Evolutionary conservation across 306 rosid genomes (phyloP), one percentile per base, ranked within the genome.

Genomic region (Cercis canadensis): DNA sequence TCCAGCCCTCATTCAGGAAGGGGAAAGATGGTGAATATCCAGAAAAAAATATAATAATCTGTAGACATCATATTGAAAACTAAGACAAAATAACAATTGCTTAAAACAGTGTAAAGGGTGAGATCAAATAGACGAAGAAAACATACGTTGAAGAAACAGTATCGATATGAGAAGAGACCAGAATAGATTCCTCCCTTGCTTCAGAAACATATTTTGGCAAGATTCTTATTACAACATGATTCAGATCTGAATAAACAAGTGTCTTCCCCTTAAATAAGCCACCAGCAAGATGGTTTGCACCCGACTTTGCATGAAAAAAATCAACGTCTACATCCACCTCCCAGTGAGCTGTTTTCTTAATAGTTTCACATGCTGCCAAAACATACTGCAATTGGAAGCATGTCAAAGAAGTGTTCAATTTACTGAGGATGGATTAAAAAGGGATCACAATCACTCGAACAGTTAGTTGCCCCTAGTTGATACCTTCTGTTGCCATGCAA

Each of bases 291-390:
- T 69, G 79, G 78, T 86, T 89, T 50, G 87, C 91, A 69, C 98
- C 98, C 15, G 86, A 76, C 49, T 89, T 78, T 11, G 78, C 88
- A 75, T 76, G 87, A 71, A 91, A 94, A 76, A 82, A 57, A 39
- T 94, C 97, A 84, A 94, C 99, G 77, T 94, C 88, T n/a, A 94
- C 96, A 43, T 86, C 95, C 16, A 89, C 99, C 79, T 91, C 99
- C 99, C 97, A 94, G 56, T 87, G 96, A 66, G 97, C 96, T 47
- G 89, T 84, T 70, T 87, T 85, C 87, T 86, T 81, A 39, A 94
- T 86, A 57, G 78, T 84, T 69, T 94, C 76, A 19, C 88, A 81
- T 67, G 86, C 89, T 49, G 54, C 49, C 80, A 89, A 81, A 61
- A 94, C 97, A 87, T 89, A 87, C 99, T 94, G 90, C 77, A 80